Evolutionary conservation across 2,329 filamentous ascomycete genomes (phyloP), one percentile per base, ranked within the genome.

Genomic region (Phialocephala sp.): DNA sequence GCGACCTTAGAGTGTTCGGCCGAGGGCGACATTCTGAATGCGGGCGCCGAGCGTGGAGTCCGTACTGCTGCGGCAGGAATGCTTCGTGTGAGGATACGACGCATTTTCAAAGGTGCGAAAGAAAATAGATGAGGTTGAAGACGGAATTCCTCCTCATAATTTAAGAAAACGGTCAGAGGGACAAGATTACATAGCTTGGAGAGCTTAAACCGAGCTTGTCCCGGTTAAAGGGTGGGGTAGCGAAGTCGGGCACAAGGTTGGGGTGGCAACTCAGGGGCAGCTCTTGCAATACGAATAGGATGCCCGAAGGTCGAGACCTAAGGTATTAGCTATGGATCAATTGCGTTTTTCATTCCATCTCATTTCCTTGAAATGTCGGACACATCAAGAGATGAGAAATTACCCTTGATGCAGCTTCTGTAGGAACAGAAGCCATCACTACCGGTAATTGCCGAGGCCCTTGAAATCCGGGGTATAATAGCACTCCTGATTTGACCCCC

Each of bases 1-100:
- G 84, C 82, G 32, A 69, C 71, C 65, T 75, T 73, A 22, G 72
- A 73, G 39, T 59, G 65, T 32, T 71, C 61, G 41, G 67, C 56
- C 20, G 69, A 56, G 57, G 72, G 69, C 37, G 75, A 63, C 72
- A 75, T 73, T 69, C 62, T 72, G 68, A 74, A 71, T 43, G 69
- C 57, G 62, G 64, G 68, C 63, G 69, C 58, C 59, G 74, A 73
- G n/a, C 61, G 65, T 45, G 68, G 68, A 37, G 70, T 62, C 68
- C 69, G 68, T 65, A 62, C 68, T 68, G 71, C 68, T 47, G 68
- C 66, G 36, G 72, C 70, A 68, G 72, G 69, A 64, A 75, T 66
- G 62, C 67, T 67, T 68, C 72, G 66, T 56, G 71, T 66, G 55
- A 76, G 64, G 47, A 69, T 67, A 64, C 75, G 71, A 72, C 74